A percentile compares a stretch with the other conserved stretches of the same genome.
phyloP scores from a whole-genome alignment of 345 rosid genomes.

The Triadica sebifera region DNA sequence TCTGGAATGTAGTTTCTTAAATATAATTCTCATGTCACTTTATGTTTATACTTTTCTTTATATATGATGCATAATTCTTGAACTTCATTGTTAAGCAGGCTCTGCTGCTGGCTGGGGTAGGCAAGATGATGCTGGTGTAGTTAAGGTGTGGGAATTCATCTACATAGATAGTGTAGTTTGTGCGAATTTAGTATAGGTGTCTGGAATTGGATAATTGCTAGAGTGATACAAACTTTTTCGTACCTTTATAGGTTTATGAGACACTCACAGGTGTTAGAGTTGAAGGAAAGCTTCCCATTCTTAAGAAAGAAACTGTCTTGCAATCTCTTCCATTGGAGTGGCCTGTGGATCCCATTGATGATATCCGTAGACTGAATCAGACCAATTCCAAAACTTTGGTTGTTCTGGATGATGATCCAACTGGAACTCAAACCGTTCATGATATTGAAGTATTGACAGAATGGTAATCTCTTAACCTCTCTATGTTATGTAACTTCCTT shows the following conservation, averaged over 20 bases:
- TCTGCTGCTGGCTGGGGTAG: slow-evolving; percentile 98
- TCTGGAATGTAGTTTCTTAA: not conserved
- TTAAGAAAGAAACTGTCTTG: slow-evolving; percentile 60
- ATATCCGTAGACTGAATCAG: slow-evolving; percentile 56
- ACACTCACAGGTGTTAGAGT: slow-evolving; percentile 76
- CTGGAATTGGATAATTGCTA: slow-evolving; percentile 7
- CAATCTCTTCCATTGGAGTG: slow-evolving; percentile 84
- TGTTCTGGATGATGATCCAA: slow-evolving; percentile 97
- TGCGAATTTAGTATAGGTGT: slow-evolving; percentile 1
- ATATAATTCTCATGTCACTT: not conserved
- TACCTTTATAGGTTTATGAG: slow-evolving; percentile 68
- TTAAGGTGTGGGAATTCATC: slow-evolving; percentile 53
- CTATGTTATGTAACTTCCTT: slow-evolving; percentile 1
- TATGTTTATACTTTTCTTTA: not conserved
- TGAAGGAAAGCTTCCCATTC: slow-evolving; percentile 74
- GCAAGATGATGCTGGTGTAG: slow-evolving; percentile 92
- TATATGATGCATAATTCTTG: not conserved
- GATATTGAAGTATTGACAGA: slow-evolving; percentile 92
- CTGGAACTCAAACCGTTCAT: slow-evolving; percentile 99
- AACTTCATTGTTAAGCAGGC: slow-evolving; percentile 44
- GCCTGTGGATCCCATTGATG: slow-evolving; percentile 70
- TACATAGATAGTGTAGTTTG: not conserved
- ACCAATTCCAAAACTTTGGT: slow-evolving; percentile 68
- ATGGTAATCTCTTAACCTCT: slow-evolving; percentile 52
- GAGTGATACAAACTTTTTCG: slow-evolving; percentile 5